phyloP scores from a whole-genome alignment of 73 alveolate genomes.

The Paramecium bursaria region DNA sequence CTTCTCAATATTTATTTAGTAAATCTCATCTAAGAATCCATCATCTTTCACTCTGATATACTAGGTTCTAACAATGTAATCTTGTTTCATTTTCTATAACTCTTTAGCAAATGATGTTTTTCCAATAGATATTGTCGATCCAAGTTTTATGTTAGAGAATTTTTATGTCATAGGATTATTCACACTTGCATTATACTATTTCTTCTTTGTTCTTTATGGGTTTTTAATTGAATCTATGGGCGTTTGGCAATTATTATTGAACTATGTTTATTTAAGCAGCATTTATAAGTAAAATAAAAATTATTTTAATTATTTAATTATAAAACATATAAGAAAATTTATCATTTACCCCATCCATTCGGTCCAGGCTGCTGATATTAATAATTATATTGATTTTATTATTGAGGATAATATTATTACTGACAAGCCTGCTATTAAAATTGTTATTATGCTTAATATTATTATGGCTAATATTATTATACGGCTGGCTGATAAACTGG shows the following conservation, averaged over 20 bases:
- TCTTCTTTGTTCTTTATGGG: background rate
- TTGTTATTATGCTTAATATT: too few relatives aligned
- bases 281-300: too few relatives aligned
- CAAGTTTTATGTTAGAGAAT: conserved; percentile 37
- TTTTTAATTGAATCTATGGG: conserved; percentile 45
- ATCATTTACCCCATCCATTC: conserved; percentile 16
- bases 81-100: conserved; percentile 21
- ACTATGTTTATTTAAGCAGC: too few relatives aligned
- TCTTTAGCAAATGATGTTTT: conserved; percentile 21
- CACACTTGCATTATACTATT: conserved; percentile 1
- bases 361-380: background rate
- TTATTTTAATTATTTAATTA: too few relatives aligned
- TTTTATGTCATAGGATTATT: conserved; percentile 47
- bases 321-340: too few relatives aligned
- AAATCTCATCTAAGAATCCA: background rate
- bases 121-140: conserved; percentile 21
- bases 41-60: conserved; percentile 26
- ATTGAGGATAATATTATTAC: background rate
- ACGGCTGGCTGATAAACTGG: background rate
- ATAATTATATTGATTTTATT: conserved; percentile 1
- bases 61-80: conserved; percentile 36
- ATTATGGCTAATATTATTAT: too few relatives aligned
- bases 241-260: conserved; percentile 46
- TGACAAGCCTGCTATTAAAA: background rate
- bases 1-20: conserved; percentile 10